Base-by-base conservation (phyloP, 2,329 filamentous ascomycete species). In the Pestalotiopsis fici region DNA sequence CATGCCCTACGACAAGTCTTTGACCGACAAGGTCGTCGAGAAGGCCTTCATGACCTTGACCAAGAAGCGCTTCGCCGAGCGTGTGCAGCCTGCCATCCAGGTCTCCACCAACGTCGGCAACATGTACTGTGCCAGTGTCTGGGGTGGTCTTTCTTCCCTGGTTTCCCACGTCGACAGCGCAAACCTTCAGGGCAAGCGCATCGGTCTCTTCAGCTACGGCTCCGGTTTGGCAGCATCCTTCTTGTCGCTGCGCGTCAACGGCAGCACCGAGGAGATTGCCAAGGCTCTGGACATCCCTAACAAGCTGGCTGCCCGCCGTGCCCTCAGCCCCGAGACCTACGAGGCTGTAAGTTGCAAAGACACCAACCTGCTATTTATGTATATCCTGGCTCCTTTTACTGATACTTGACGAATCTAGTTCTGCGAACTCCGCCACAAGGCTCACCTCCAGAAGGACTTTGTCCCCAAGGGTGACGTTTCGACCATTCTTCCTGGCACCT, bases 41-140 rank as follows among this genome's bases (percentile, higher is more conserved):
- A 96, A 95, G 89, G 91, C 91, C 70, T 96, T 96, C 80, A 93
- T 96, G 91, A 85, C 78, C 67, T 85, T 95, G 74, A 91, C 91
- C 79, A 95, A 96, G 89, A 95, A 95, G 87, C 88, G 88, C 74
- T 95, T 93, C 83, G 87, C 89, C 77, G 91, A 95, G 82, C 91
- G 93, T 75, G 91, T 96, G 74, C 85, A 86, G 78, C 91, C 92
- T 64, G 84, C 86, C 75, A 91, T 93, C 78, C 87, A 94, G 81
- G 91, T 94, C 43, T 90, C 93, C 72, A 95, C 92, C 71, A 88
- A 92, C 79, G 93, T 91, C 80, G 89, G 87, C 72, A 89, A 90
- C 85, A 89, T 89, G 87, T 90, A 89, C 84, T 88, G 86, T 76
- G 87, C 81, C 71, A 93, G 92, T 74, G 89, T 95, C 76, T 94